Conservation (phyloP, 495 filamentous ascomycete genomes). For the Penicillium manginii region DNA sequence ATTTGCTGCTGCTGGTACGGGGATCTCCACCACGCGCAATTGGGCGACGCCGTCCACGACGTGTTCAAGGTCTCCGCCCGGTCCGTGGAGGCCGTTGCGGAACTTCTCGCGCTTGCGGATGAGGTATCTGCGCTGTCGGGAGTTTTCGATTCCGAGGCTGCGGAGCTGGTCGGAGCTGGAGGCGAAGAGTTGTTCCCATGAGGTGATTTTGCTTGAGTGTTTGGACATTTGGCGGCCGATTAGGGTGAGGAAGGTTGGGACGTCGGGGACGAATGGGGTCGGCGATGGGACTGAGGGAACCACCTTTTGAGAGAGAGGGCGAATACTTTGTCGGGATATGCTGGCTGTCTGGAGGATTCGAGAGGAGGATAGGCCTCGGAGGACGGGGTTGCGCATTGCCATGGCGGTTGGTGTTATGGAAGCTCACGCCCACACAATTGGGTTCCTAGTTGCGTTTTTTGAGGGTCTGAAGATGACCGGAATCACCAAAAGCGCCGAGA, state of each 20-base stretch:
- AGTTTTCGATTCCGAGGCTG: constrained; percentile 82
- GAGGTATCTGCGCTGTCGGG: constrained; percentile 80
- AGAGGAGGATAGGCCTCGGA: constrained; percentile 33
- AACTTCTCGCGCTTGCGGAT: constrained; percentile 85
- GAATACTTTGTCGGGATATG: constrained; percentile 34
- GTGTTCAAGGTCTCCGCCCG: constrained; percentile 75
- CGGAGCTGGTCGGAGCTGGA: constrained; percentile 75
- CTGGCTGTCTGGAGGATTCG: constrained; percentile 30
- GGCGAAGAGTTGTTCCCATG: constrained; percentile 87
- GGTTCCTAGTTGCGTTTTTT: too few species aligned
- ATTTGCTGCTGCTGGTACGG: constrained; percentile 16
- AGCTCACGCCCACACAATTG: too few species aligned
- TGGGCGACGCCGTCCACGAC: constrained; percentile 75
- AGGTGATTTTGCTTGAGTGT: constrained; percentile 78
- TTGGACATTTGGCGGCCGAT: constrained; percentile 86
- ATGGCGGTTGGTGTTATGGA: constrained; percentile 20
- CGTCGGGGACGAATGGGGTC: constrained; percentile 85
- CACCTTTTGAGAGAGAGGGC: constrained; percentile 36
- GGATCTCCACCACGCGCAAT: constrained; percentile 68
- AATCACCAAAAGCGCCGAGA: too few species aligned
- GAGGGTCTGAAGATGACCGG: too few species aligned
- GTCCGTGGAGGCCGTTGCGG: constrained; percentile 70
- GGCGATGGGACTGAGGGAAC: constrained; percentile 61
- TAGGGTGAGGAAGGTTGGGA: constrained; percentile 85
- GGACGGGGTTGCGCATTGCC: constrained; percentile 38